Evolutionary conservation across 2,329 filamentous ascomycete genomes (phyloP), one percentile per base, ranked within the genome.

Genomic region (Alternaria ventricosa): DNA sequence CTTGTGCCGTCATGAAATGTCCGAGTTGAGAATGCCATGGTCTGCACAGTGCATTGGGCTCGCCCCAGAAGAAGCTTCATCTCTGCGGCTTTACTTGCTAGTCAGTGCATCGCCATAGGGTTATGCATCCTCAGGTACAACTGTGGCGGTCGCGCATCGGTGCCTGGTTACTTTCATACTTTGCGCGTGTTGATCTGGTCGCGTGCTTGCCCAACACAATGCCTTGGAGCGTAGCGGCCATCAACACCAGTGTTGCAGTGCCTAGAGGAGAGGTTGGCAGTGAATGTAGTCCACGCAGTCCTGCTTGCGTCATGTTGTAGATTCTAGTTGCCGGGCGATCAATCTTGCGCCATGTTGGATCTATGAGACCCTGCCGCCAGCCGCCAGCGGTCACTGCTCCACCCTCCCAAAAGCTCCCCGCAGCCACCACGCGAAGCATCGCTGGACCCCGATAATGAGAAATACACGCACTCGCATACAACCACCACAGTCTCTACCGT

Each of bases 1-100:
- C 27, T 74, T 84, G 33, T 84, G 82, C 76, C 69, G 64, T 18
- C 74, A 78, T 46, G 69, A 77, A 49, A 77, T 77, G 77, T 84
- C 44, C 72, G 76, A 36, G 75, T 83, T 22, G 79, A 82, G 22
- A 78, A 77, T 3, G 65, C 69, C 10, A 76, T 82, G 13, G 75
- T 80, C 10, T 83, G 81, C 62, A 74, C 81, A 57, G 22, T 27
- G 51, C 51, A 55, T 43, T 43, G 51, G 15, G 51, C 13, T 43
- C 51, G 51, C 33, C 51, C 67, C 69, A 51, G 65, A 55, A 53
- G 45, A 47, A 46, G 63, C 57, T 27, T 50, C 67, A 30, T 66
- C 68, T 30, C 57, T 65, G 5, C 49, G 49, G 28, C 49, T 51
- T 51, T 33, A 23, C 28, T 33, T 51, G 49, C 18, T 13, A 18